phyloP scores from a whole-genome alignment of 2,329 filamentous ascomycete genomes.

The Aspergillus pseudoviridinutans region DNA sequence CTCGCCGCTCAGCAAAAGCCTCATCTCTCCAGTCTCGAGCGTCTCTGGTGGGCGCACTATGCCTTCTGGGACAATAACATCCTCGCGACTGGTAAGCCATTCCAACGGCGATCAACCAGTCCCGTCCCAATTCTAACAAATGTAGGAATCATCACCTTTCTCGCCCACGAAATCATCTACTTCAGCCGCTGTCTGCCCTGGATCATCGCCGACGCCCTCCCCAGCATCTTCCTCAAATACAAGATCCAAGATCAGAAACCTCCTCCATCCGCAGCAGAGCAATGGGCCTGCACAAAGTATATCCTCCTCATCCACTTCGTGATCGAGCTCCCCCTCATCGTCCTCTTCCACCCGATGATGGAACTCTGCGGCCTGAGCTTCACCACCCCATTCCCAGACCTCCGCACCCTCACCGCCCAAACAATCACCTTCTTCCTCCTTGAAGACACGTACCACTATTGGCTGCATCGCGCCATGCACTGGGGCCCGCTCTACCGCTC shows the following conservation, averaged over 20 bases:
- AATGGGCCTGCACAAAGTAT: conserved; percentile 85
- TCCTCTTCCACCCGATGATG: conserved; percentile 90
- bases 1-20: conserved; percentile 69
- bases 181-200: conserved; percentile 86
- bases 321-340: conserved; percentile 90
- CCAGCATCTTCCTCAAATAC: conserved; percentile 78
- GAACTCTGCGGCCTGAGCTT: conserved; percentile 84
- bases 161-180: conserved; percentile 88
- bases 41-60: conserved; percentile 92
- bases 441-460: conserved; percentile 97
- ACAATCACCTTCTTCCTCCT: conserved; percentile 88
- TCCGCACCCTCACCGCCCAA: conserved; percentile 79
- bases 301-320: conserved; percentile 94
- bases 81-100: conserved; percentile 54
- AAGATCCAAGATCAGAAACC: conserved; percentile 91
- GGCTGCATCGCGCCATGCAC: conserved; percentile 86
- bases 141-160: conserved; percentile 94
- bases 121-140: not conserved
- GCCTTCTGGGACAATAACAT: conserved; percentile 94
- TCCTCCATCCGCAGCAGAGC: conserved; percentile 72
- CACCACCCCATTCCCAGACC: conserved; percentile 76
- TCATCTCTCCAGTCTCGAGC: conserved; percentile 77
- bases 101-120: too few species aligned
- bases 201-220: conserved; percentile 80
- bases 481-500: conserved; percentile 89